A percentile compares a stretch with the other conserved stretches of the same genome.
Evolutionary conservation across 768 basidiomycete genomes (phyloP).

Genomic region (Suillus occidentalis): DNA sequence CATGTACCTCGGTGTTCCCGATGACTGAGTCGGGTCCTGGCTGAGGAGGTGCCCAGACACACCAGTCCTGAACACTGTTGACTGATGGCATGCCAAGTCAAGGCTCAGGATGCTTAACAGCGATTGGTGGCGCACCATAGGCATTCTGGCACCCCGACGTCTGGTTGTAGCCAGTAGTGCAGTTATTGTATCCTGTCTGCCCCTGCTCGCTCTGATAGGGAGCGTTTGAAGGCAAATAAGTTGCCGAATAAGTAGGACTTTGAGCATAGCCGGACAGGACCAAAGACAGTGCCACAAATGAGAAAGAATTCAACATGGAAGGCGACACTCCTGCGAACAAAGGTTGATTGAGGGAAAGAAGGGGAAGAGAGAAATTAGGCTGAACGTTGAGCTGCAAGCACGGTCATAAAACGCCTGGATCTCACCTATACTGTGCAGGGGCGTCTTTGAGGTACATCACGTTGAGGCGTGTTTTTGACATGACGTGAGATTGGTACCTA

Average conservation of each 20-base stretch:
- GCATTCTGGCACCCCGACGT: slow-evolving; percentile 67
- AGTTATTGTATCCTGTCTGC: slow-evolving; percentile 65
- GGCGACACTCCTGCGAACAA: slow-evolving; percentile 13
- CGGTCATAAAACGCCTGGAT: slow-evolving; percentile 14
- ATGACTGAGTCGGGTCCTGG: slow-evolving; percentile 53
- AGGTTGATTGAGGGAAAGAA: slow-evolving; percentile 6
- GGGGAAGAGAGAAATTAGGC: slow-evolving; percentile 10
- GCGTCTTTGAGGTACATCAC: background rate
- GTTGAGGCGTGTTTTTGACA: background rate
- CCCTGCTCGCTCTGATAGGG: slow-evolving; percentile 53
- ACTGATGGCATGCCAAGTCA: slow-evolving; percentile 34
- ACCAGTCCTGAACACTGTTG: slow-evolving; percentile 58
- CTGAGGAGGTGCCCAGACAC: slow-evolving; percentile 51
- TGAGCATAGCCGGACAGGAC: slow-evolving; percentile 18
- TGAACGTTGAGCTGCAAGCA: slow-evolving; percentile 12
- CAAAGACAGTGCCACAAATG: slow-evolving; percentile 23
- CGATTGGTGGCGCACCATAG: slow-evolving; percentile 42
- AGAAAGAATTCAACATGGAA: slow-evolving; percentile 19
- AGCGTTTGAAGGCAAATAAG: slow-evolving; percentile 49
- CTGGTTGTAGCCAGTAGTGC: slow-evolving; percentile 56
- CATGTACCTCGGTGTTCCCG: slow-evolving; percentile 60
- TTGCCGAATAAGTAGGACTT: slow-evolving; percentile 37
- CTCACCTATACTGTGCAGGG: slow-evolving; percentile 20
- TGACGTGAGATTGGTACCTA: background rate
- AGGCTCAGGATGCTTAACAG: background rate